Base-by-base conservation (phyloP, 257 asterid genomes). In the Buddleja alternifolia region DNA sequence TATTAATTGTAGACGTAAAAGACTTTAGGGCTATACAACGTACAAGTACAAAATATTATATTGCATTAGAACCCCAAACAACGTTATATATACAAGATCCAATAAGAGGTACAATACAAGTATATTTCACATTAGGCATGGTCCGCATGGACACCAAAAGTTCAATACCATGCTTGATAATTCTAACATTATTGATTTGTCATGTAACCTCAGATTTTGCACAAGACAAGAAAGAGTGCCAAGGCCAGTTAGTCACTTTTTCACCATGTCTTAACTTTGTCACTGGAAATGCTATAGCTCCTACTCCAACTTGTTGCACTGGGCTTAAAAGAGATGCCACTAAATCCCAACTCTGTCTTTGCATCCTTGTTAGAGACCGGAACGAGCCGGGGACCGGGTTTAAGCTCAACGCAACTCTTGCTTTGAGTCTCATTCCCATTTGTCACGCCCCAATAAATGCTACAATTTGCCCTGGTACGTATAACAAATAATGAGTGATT, bases 341-440 rank as follows among this genome's bases (percentile, higher is more conserved):
- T 42, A 70, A 72, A 32, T 80, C 77, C 67, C 70, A 47, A 4
- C 67, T 40, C 3, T 85, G 91, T 25, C 71, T 85, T 9, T 78
- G 88, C 69, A 53, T 78, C 57, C 74, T 80, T 3, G 66, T 85
- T 8, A 74, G 57, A 34, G 90, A 79, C 52, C 78, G 84, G 10
- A 70, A 84, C 25, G 85, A 84, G 1, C 85, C 77, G 0, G 66
- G 59, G 7, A 72, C 80, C 1, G 88, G 85, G 1, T 76, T 76
- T 51, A 82, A 79, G 36, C 60, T 83, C 60, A 85, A 85, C 14
- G 82, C 79, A 3, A 83, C 89, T 0, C 86, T 73, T 17, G 87
- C 89, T 21, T 21, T 83, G 17, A 29, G 68, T 23, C 84, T 81
- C 14, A 76, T 79, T 45, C 56, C 72, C 46, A 6, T 70, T 10